phyloP scores from a whole-genome alignment of 2,329 filamentous ascomycete species.

The Periconia sp. region DNA sequence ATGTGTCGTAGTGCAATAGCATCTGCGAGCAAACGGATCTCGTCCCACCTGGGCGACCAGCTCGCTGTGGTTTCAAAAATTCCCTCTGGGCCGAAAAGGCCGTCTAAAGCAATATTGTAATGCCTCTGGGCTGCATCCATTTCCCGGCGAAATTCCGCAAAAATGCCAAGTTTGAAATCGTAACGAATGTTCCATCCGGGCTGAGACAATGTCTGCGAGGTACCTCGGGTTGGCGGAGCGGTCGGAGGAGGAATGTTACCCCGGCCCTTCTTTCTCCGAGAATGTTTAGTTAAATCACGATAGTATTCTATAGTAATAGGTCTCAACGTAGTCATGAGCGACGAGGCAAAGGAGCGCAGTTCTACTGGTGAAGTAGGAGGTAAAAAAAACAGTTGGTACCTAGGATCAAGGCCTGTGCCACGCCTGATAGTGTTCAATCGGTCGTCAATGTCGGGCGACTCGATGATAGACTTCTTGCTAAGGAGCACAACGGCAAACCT shows the following conservation, averaged over 20 bases:
- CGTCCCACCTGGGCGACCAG: constrained; percentile 89
- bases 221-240: constrained; percentile 77
- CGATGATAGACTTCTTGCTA: constrained; percentile 65
- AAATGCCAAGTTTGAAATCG: constrained; percentile 88
- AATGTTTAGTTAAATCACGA: constrained; percentile 88
- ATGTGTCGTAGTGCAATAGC: constrained; percentile 77
- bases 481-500: constrained; percentile 77
- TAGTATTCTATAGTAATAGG: constrained; percentile 85
- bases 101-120: constrained; percentile 85
- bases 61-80: constrained; percentile 85
- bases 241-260: constrained; percentile 78
- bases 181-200: constrained; percentile 93
- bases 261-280: constrained; percentile 82
- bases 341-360: constrained; percentile 71
- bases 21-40: constrained; percentile 87
- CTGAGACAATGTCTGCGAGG: constrained; percentile 80
- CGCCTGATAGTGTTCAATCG: constrained; percentile 77
- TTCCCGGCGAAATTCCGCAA: constrained; percentile 91
- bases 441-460: constrained; percentile 66
- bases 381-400: constrained; percentile 78
- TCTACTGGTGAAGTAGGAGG: constrained; percentile 73
- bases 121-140: constrained; percentile 84
- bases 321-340: constrained; percentile 72
- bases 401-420: constrained; percentile 78
- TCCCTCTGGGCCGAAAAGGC: constrained; percentile 73